phyloP scores from a whole-genome alignment of 306 rosid genomes.

The Fragaria ananassa region DNA sequence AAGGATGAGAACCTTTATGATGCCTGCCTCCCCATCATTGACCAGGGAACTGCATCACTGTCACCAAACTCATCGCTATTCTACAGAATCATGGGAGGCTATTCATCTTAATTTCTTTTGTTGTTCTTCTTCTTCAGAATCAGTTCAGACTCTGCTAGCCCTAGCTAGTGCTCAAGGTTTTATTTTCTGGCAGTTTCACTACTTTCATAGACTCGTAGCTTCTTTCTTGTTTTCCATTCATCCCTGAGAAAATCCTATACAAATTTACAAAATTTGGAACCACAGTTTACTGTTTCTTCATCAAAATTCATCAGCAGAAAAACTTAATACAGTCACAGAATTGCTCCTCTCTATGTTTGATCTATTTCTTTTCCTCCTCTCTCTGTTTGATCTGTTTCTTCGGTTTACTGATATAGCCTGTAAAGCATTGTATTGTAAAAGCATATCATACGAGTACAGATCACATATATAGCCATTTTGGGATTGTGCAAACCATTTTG shows the following conservation, averaged over 20 bases:
- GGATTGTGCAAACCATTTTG: no score
- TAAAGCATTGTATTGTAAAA: no score
- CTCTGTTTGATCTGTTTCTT: no score
- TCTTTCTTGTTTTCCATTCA: neutral
- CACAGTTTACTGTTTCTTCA: constrained; percentile 1
- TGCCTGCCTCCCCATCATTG: constrained; percentile 41
- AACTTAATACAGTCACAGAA: neutral
- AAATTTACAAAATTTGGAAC: constrained; percentile 24
- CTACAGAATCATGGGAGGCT: constrained; percentile 47
- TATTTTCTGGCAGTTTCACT: neutral
- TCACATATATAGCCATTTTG: no score
- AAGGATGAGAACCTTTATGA: constrained; percentile 43
- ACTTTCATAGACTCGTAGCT: neutral
- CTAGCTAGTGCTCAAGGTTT: constrained; percentile 19
- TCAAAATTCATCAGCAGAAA: constrained; percentile 7
- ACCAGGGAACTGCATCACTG: constrained; percentile 43
- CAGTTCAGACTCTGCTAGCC: constrained; percentile 7
- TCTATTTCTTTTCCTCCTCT: neutral
- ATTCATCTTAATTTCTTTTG: constrained; percentile 28
- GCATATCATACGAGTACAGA: no score
- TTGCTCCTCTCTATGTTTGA: neutral
- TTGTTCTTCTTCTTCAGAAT: neutral
- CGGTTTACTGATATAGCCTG: neutral
- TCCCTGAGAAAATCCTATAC: constrained; percentile 17
- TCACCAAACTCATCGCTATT: constrained; percentile 35